phyloP scores from a whole-genome alignment of 2,329 filamentous ascomycete species.

The Calonectria leucothoes region DNA sequence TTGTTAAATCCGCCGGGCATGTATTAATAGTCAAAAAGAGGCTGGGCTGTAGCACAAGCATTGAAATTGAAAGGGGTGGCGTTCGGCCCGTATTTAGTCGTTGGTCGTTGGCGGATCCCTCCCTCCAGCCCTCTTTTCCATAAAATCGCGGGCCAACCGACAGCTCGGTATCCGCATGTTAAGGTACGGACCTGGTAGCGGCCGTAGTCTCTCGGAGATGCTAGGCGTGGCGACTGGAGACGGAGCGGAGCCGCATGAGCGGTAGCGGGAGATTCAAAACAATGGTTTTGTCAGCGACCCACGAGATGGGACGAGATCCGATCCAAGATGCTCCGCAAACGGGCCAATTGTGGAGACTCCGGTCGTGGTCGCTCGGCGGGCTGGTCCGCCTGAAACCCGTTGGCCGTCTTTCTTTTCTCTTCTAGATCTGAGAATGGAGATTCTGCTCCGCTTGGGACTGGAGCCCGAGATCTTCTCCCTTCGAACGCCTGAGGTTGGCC shows the following conservation, averaged over 20 bases:
- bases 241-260: neutral
- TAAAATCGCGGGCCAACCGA: neutral
- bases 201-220: neutral
- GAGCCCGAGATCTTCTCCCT: neutral
- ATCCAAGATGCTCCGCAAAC: neutral
- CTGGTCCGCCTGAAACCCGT: neutral
- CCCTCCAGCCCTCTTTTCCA: neutral
- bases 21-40: neutral
- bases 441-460: neutral
- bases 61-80: neutral
- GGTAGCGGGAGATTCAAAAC: neutral
- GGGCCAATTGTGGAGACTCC: neutral
- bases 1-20: no score
- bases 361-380: no score
- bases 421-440: neutral
- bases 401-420: neutral
- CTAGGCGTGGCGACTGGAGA: neutral
- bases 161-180: neutral
- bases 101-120: neutral
- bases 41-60: neutral
- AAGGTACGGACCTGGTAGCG: neutral
- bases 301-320: neutral
- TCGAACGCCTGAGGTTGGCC: no score
- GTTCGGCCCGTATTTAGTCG: neutral
- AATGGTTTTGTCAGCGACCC: neutral